These are phyloP conservation scores for Areca catechu DNA, from an alignment of 176 grass and related monocot genomes.

Conservation along the genomic window DNA sequence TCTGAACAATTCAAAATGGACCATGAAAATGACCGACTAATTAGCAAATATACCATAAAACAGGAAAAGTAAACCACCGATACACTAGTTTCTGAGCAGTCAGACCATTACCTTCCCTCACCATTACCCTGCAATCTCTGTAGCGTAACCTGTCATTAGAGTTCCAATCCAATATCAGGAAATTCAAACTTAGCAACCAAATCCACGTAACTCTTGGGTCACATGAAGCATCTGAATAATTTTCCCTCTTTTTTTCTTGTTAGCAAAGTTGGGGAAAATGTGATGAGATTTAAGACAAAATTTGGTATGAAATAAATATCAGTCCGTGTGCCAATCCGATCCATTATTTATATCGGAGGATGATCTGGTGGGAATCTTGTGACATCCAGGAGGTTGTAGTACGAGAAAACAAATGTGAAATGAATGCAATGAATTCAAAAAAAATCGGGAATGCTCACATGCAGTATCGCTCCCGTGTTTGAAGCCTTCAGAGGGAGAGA, in stretches of 20 bases:
- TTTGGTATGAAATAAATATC: slow-evolving; percentile 7
- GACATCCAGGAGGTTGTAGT: slow-evolving; percentile 6
- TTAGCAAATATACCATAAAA: neutral
- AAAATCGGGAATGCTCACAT: slow-evolving; percentile 50
- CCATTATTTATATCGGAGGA: slow-evolving; percentile 8
- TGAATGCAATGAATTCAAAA: neutral
- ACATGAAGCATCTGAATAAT: no score
- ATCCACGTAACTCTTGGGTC: no score
- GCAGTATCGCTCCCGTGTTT: slow-evolving; percentile 54
- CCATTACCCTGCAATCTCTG: slow-evolving; percentile 71
- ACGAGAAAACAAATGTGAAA: neutral
- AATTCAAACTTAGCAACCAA: no score
- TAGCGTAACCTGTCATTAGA: slow-evolving; percentile 82
- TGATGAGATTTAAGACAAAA: neutral
- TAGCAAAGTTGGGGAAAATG: no score
- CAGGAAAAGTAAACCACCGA: slow-evolving; percentile 6
- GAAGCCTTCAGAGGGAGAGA: slow-evolving; percentile 63
- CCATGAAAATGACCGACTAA: neutral
- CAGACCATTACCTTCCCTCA: slow-evolving; percentile 26
- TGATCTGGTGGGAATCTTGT: slow-evolving; percentile 16
- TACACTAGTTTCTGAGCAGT: slow-evolving; percentile 32
- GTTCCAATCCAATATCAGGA: slow-evolving; percentile 9
- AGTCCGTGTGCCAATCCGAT: slow-evolving; percentile 6
- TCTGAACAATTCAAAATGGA: neutral
- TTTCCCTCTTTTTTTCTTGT: no score